phyloP scores from a whole-genome alignment of 441 rosid species.

The Hura crepitans region DNA sequence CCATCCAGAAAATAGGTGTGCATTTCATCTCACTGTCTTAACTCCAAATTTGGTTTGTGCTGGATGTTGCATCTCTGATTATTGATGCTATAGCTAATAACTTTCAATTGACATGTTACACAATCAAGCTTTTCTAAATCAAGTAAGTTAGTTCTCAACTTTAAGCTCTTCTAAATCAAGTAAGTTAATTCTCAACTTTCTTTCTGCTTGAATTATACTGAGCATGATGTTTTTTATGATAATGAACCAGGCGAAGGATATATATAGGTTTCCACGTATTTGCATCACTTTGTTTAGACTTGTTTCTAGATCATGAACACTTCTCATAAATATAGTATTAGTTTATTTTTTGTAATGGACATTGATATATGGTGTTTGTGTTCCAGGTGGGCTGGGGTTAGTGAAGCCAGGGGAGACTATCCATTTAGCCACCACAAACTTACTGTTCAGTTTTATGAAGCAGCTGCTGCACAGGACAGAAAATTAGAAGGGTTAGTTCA shows the following conservation, averaged over 20 bases:
- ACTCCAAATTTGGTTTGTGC: slow-evolving; percentile 15
- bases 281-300: not conserved
- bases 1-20: slow-evolving; percentile 78
- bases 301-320: not conserved
- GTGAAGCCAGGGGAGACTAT: slow-evolving; percentile 98
- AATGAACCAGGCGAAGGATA: not conserved
- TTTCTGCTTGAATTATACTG: not conserved
- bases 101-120: not conserved
- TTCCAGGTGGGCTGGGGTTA: slow-evolving; percentile 95
- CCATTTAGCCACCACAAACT: slow-evolving; percentile 99
- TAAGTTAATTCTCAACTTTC: not conserved
- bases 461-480: slow-evolving; percentile 97
- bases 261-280: not conserved
- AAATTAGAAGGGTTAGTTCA: slow-evolving; percentile 94
- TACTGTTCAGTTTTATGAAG: slow-evolving; percentile 94
- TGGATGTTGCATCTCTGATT: slow-evolving; percentile 11
- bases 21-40: not conserved
- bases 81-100: not conserved
- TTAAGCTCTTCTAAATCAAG: not conserved
- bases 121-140: no score
- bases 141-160: not conserved
- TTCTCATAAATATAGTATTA: not conserved
- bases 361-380: slow-evolving; percentile 20
- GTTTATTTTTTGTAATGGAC: not conserved
- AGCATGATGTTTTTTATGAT: not conserved